Conservation (phyloP, 2,329 filamentous ascomycete genomes). For the Alternaria incomplexa region DNA sequence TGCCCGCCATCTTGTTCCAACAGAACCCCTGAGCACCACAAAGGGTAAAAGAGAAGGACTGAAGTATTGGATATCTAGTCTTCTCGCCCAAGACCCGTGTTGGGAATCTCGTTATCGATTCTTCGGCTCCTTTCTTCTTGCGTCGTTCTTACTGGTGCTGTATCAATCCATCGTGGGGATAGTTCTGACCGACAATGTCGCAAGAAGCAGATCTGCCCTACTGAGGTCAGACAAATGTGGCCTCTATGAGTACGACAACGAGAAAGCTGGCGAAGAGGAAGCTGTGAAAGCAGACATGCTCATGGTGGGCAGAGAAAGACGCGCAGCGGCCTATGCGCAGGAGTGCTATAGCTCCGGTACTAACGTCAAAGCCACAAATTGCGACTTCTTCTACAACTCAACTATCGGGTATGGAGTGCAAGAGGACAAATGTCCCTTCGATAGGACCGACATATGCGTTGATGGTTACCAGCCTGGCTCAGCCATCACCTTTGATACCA, state of each 20-base stretch:
- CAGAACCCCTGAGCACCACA: no score
- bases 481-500: background rate
- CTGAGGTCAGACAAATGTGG: background rate
- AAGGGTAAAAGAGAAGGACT: no score
- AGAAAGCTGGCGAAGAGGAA: background rate
- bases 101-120: no score
- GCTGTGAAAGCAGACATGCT: background rate
- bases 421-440: no score
- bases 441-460: no score
- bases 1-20: no score
- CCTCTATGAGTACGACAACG: background rate
- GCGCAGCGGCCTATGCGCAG: background rate
- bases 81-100: no score
- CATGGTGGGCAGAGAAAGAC: background rate
- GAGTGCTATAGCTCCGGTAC: background rate
- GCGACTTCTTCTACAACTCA: background rate
- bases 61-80: no score
- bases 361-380: background rate
- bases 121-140: no score
- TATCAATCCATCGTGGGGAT: background rate
- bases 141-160: no score
- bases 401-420: background rate
- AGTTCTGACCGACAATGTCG: background rate
- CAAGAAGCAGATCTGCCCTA: background rate
- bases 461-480: background rate